phyloP scores from a whole-genome alignment of 176 grass and related monocot genomes.

The Oryza officinalis region DNA sequence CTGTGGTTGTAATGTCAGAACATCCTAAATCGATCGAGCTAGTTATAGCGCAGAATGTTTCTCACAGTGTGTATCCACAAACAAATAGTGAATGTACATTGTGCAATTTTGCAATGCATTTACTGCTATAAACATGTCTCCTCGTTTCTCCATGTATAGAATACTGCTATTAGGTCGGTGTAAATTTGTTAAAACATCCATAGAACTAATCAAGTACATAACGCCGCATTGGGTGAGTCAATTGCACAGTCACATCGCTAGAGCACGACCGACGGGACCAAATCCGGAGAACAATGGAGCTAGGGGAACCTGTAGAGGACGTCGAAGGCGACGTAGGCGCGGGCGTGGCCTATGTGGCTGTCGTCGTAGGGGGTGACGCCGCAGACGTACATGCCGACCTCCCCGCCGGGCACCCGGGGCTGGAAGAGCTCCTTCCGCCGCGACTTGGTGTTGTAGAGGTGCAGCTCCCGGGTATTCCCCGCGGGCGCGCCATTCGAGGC shows the following conservation, averaged over 20 bases:
- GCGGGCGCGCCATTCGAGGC: conserved; percentile 29
- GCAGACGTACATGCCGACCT: conserved; percentile 95
- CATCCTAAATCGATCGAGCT: background rate
- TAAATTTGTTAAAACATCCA: background rate
- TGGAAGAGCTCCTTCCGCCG: conserved; percentile 67
- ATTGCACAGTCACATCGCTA: background rate
- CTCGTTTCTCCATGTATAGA: background rate
- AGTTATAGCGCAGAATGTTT: background rate
- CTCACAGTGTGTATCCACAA: background rate
- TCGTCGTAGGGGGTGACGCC: conserved; percentile 93
- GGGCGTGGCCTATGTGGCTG: conserved; percentile 94
- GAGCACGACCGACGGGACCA: background rate
- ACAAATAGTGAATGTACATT: background rate
- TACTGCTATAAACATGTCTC: background rate
- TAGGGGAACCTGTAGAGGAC: conserved; percentile 68
- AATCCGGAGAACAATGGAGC: background rate
- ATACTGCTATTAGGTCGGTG: background rate
- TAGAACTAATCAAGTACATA: background rate
- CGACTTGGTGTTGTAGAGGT: conserved; percentile 82
- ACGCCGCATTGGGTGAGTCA: background rate
- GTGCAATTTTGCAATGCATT: background rate
- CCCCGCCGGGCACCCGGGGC: conserved; percentile 50
- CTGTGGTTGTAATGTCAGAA: background rate
- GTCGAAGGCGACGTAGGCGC: conserved; percentile 91
- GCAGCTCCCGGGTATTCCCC: conserved; percentile 41